These are phyloP conservation scores for Malassezia caprae DNA, from an alignment of 1,284 basidiomycete genomes.

Conservation along the genomic window DNA sequence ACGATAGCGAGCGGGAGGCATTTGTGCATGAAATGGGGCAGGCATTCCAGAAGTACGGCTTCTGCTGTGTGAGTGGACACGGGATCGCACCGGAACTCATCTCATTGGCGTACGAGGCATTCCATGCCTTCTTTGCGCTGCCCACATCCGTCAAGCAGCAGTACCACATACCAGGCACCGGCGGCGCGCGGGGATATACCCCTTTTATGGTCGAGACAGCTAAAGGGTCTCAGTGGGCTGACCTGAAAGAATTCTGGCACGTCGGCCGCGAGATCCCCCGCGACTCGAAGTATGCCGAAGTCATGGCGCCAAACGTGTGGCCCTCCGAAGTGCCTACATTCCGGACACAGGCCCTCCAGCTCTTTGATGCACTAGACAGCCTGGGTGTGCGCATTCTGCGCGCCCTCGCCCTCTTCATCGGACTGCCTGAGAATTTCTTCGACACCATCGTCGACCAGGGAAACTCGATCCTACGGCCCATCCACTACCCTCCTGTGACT, in stretches of 20 bases:
- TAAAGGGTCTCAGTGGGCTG: constrained; percentile 2
- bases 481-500: constrained; percentile 3
- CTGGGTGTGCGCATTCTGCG: constrained; percentile 4
- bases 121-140: constrained; percentile 1
- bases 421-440: constrained; percentile 4
- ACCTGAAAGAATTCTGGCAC: constrained; percentile 13
- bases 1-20: constrained; percentile 1
- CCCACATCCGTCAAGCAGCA: background rate
- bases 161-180: constrained; percentile 6
- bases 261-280: constrained; percentile 1
- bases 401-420: constrained; percentile 3
- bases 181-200: constrained; percentile 11
- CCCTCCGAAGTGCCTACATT: constrained; percentile 7
- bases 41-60: background rate
- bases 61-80: constrained; percentile 10
- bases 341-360: background rate
- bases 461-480: constrained; percentile 7
- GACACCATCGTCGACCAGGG: constrained; percentile 4
- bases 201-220: constrained; percentile 10
- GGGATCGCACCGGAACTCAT: background rate
- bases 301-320: constrained; percentile 10
- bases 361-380: background rate
- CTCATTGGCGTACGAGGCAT: background rate
- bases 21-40: constrained; percentile 6
- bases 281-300: constrained; percentile 1